Evolutionary conservation across 352 stramenopile species (phyloP), one percentile per base, ranked within the genome.

Genomic region (Phytophthora idaei): DNA sequence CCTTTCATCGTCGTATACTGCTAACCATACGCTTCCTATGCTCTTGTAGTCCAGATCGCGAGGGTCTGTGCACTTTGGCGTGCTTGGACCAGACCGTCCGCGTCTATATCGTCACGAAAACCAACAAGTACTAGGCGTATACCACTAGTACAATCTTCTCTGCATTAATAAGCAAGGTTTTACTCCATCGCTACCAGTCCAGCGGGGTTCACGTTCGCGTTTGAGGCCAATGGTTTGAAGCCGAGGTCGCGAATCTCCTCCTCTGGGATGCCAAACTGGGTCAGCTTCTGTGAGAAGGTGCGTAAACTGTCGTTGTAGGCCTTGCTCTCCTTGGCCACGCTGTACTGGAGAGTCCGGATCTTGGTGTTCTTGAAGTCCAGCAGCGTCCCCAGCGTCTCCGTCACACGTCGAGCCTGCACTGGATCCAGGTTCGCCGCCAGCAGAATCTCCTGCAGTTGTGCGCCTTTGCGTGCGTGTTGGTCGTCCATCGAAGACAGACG

Each of bases 41-140:
- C 25, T 69, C 49, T 61, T 65, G 12, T 53, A 89, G 83, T 52
- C 80, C 89, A 10, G 96, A 99, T 77, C 95, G 94, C 57, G 92
- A 98, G 70, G 97, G 97, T 3, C 77, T 99, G 9, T 97, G 86
- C 64, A 90, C 92, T 27, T 71, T 98, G 31, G 85, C 85, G 27
- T 98, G 85, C 42, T 85, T 99, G 32, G 97, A 99, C 72, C 97
- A 99, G 72, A 99, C 91, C 7, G 71, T 99, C 28, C 80, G 95
- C 47, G 88, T 98, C 37, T 98, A 95, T 73, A 98, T 98, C 54
- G 93, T 98, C 15, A 98, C 95, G 48, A 98, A 98, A 78, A 95
- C 97, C 12, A 82, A 98, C 78, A 98, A 98, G 71, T 98, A 97
- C 60, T 98, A 75, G 54, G 34, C 34, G 4, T 14, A 50, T 62